These are phyloP conservation scores for Penicillium atrosanguineum DNA, from an alignment of 495 filamentous ascomycete genomes.

Conservation along the genomic window DNA sequence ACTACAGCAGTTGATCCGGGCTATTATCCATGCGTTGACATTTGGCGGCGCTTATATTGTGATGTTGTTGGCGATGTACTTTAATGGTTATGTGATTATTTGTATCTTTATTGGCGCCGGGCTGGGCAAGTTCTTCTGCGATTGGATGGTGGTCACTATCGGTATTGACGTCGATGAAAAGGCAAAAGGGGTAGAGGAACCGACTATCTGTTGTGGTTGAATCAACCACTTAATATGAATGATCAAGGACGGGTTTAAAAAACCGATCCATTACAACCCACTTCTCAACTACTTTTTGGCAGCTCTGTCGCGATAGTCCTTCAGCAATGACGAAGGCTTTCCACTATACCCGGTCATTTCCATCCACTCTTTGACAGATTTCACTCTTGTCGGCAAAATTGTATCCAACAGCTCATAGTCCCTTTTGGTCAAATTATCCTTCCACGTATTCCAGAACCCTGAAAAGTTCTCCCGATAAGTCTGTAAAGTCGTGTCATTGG, in stretches of 20 bases:
- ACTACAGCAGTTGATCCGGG: constrained; percentile 55
- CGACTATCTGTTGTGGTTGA: constrained; percentile 29
- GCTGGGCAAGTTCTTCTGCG: constrained; percentile 54
- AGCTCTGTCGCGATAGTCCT: background rate
- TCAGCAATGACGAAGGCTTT: constrained; percentile 1
- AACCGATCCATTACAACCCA: no score
- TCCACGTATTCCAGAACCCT: constrained; percentile 51
- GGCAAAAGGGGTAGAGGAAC: constrained; percentile 12
- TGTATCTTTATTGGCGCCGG: constrained; percentile 59
- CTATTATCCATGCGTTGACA: constrained; percentile 57
- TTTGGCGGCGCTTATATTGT: constrained; percentile 65
- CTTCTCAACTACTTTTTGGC: no score
- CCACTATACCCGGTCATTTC: constrained; percentile 11
- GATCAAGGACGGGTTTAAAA: no score
- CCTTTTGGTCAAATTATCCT: constrained; percentile 37
- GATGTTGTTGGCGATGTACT: constrained; percentile 63
- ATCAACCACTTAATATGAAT: no score
- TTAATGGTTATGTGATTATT: constrained; percentile 60
- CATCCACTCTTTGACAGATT: constrained; percentile 27
- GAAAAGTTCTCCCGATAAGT: constrained; percentile 51
- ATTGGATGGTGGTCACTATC: constrained; percentile 39
- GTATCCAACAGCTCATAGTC: constrained; percentile 52
- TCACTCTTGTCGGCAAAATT: constrained; percentile 49
- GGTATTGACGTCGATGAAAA: background rate
- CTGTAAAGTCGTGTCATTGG: constrained; percentile 41